Evolutionary conservation across 331 rosid genomes (phyloP).

Genomic region (Arachis monticola): DNA sequence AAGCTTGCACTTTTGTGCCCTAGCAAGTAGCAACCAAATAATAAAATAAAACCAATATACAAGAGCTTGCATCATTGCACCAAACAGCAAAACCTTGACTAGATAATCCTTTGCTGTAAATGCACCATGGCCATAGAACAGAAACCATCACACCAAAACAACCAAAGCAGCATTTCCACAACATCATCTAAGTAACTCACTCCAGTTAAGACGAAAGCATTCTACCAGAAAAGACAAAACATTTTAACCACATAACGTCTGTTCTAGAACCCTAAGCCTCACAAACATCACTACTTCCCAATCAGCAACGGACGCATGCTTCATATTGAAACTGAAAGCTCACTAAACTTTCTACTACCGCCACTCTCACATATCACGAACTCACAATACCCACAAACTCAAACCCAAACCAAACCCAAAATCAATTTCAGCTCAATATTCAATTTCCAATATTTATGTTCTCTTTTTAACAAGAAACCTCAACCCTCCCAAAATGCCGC

Average conservation of each 20-base stretch:
- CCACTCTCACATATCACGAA: background rate
- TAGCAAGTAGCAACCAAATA: conserved; percentile 1
- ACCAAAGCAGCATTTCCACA: background rate
- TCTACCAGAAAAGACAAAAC: background rate
- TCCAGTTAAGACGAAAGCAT: background rate
- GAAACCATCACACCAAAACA: background rate
- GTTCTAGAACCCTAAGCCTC: background rate
- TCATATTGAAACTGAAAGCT: background rate
- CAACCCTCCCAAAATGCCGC: conserved; percentile 26
- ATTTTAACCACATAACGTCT: background rate
- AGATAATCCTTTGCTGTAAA: background rate
- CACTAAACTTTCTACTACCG: background rate
- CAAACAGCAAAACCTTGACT: conserved; percentile 3
- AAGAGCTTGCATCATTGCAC: background rate
- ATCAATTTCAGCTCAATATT: conserved; percentile 33
- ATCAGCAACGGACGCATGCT: background rate
- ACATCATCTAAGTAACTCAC: conserved; percentile 2
- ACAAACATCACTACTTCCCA: conserved; percentile 9
- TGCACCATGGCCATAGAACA: background rate
- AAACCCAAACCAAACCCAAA: background rate
- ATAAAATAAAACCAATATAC: background rate
- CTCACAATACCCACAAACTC: background rate
- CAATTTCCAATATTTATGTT: background rate
- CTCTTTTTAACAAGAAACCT: background rate
- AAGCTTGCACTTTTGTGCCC: background rate